phyloP scores from a whole-genome alignment of 2,329 filamentous ascomycete genomes.

The Colletotrichum theobromicola region DNA sequence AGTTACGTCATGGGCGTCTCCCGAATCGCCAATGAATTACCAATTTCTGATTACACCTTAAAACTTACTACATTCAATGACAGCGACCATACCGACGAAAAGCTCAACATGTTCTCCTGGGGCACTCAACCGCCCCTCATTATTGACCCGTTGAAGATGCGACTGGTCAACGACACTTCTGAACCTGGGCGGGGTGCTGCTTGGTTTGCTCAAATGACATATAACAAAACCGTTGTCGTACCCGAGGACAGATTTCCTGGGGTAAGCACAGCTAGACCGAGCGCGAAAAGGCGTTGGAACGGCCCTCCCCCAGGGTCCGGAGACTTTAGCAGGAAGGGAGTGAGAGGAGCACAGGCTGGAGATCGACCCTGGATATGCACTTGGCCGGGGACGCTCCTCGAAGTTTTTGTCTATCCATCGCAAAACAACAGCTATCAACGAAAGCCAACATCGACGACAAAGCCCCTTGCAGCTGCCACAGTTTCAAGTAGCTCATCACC shows the following conservation, averaged over 20 bases:
- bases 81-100: slow-evolving; percentile 37
- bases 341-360: slow-evolving; percentile 43
- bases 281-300: slow-evolving; percentile 1
- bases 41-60: slow-evolving; percentile 44
- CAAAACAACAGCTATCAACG: slow-evolving; percentile 50
- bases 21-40: slow-evolving; percentile 27
- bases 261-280: slow-evolving; percentile 15
- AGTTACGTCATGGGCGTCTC: slow-evolving; percentile 49
- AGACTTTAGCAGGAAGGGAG: slow-evolving; percentile 42
- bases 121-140: slow-evolving; percentile 60
- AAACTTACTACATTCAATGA: slow-evolving; percentile 41
- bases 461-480: slow-evolving; percentile 10
- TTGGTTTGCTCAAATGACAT: slow-evolving; percentile 56
- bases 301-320: slow-evolving; percentile 1
- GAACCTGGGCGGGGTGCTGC: slow-evolving; percentile 57
- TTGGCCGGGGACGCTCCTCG: slow-evolving; percentile 60
- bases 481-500: slow-evolving; percentile 13
- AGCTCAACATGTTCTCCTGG: slow-evolving; percentile 38
- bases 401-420: slow-evolving; percentile 61
- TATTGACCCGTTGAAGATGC: slow-evolving; percentile 39
- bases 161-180: slow-evolving; percentile 57
- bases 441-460: not conserved
- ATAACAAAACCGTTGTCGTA: slow-evolving; percentile 63
- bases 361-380: slow-evolving; percentile 64
- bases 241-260: slow-evolving; percentile 43